phyloP scores from a whole-genome alignment of 768 basidiomycete species.

The Suillus occidentalis region DNA sequence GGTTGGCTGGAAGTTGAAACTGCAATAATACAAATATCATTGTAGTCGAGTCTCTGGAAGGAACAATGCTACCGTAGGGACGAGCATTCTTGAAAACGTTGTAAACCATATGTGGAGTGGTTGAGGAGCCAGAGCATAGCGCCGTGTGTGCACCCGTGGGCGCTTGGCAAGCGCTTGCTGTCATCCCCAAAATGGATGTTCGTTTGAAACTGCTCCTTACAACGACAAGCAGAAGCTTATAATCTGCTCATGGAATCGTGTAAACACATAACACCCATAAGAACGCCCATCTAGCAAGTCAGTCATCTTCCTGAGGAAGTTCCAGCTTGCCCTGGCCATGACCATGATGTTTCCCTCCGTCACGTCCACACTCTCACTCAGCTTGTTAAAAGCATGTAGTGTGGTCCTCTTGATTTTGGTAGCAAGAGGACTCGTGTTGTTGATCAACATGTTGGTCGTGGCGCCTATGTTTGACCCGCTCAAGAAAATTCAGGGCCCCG shows the following conservation, averaged over 20 bases:
- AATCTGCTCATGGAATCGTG: neutral
- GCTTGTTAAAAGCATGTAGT: conserved; percentile 26
- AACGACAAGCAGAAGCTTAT: neutral
- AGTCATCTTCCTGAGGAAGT: neutral
- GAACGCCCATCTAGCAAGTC: neutral
- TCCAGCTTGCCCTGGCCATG: neutral
- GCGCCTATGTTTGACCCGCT: conserved; percentile 51
- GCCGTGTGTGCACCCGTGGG: neutral
- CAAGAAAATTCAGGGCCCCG: conserved; percentile 47
- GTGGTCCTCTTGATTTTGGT: conserved; percentile 34
- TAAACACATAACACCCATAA: neutral
- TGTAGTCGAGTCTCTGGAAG: neutral
- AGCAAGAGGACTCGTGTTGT: conserved; percentile 38
- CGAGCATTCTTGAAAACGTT: neutral
- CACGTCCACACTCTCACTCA: conserved; percentile 3
- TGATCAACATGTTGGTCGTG: conserved; percentile 44
- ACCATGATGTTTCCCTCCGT: neutral
- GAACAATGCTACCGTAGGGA: neutral
- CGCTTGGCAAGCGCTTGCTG: too few relatives aligned
- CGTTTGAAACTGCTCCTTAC: conserved; percentile 4
- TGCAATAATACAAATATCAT: neutral
- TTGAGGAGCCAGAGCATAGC: too few relatives aligned
- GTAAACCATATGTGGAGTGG: neutral
- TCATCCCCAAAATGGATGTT: conserved; percentile 10
- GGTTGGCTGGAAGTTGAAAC: neutral